These are phyloP conservation scores for Calocybe indica DNA, from an alignment of 768 basidiomycete genomes.

Conservation along the genomic window DNA sequence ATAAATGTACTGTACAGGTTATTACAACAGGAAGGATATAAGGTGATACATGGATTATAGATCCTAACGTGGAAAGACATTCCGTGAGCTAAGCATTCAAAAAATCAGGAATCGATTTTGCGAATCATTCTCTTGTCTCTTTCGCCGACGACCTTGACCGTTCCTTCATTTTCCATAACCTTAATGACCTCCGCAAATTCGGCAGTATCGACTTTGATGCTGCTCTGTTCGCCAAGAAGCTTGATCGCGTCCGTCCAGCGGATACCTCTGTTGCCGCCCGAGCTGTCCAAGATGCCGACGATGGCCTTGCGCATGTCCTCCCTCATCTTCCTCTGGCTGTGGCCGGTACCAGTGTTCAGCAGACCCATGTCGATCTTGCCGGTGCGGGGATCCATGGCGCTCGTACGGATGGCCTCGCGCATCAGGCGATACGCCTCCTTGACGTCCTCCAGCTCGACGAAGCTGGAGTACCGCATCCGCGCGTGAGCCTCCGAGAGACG, in stretches of 20 bases:
- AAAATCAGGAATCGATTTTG: constrained; percentile 42
- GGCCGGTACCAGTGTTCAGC: constrained; percentile 88
- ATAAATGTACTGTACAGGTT: no score
- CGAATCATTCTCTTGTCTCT: constrained; percentile 79
- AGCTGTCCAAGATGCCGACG: constrained; percentile 52
- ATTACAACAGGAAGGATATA: not conserved
- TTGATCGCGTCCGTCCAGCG: constrained; percentile 82
- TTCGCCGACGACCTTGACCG: constrained; percentile 83
- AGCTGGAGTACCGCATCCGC: constrained; percentile 87
- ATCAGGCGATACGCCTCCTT: constrained; percentile 91
- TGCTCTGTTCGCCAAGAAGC: constrained; percentile 78
- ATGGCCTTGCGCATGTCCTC: constrained; percentile 91
- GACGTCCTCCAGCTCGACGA: constrained; percentile 84
- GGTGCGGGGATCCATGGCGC: constrained; percentile 92
- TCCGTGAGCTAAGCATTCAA: not conserved
- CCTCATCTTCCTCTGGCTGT: constrained; percentile 76
- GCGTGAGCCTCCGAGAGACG: constrained; percentile 95
- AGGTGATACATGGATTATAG: not conserved
- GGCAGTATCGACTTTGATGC: constrained; percentile 65
- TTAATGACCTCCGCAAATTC: constrained; percentile 83
- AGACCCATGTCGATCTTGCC: constrained; percentile 97
- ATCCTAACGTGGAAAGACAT: not conserved
- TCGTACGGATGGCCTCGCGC: constrained; percentile 92
- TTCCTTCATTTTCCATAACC: constrained; percentile 78
- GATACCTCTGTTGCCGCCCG: constrained; percentile 52